Evolutionary conservation across 495 filamentous ascomycete species (phyloP).

Genomic region (Podospora bellae-mahoneyi): DNA sequence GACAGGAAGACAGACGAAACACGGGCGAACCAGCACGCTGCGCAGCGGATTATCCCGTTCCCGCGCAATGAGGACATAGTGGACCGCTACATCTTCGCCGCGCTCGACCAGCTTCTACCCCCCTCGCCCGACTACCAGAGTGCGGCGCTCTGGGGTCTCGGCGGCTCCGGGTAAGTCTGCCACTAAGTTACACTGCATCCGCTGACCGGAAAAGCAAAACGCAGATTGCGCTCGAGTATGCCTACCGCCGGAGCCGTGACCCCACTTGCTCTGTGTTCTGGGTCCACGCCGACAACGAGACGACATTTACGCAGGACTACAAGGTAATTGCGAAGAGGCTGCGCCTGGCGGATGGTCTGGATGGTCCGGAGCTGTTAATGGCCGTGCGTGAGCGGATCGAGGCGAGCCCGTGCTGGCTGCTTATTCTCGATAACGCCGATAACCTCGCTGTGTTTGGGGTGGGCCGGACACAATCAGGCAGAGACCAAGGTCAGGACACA

Average conservation of each 20-base stretch:
- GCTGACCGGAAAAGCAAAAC: conserved; percentile 26
- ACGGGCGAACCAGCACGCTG: neutral
- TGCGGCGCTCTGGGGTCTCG: conserved; percentile 23
- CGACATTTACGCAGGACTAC: conserved; percentile 33
- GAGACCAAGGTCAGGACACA: neutral
- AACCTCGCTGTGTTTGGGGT: conserved; percentile 29
- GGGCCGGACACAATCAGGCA: neutral
- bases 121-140: conserved; percentile 11
- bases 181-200: neutral
- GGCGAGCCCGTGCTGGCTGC: conserved; percentile 30
- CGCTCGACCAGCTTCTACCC: conserved; percentile 18
- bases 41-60: conserved; percentile 16
- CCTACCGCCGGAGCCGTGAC: conserved; percentile 27
- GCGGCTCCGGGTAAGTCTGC: conserved; percentile 23
- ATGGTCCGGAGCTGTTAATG: conserved; percentile 11
- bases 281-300: conserved; percentile 31
- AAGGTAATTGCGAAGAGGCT: conserved; percentile 26
- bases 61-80: conserved; percentile 23
- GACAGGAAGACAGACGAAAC: neutral
- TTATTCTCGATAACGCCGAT: conserved; percentile 41
- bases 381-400: conserved; percentile 19
- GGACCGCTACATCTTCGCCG: conserved; percentile 9
- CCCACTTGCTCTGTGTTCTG: conserved; percentile 33
- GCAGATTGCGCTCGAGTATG: conserved; percentile 30
- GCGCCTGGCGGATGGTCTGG: conserved; percentile 16